A percentile compares a stretch with the other conserved stretches of the same genome.
These are phyloP conservation scores for Stemphylium beticola DNA, from an alignment of 2,329 filamentous ascomycete species.

Conservation along the genomic window DNA sequence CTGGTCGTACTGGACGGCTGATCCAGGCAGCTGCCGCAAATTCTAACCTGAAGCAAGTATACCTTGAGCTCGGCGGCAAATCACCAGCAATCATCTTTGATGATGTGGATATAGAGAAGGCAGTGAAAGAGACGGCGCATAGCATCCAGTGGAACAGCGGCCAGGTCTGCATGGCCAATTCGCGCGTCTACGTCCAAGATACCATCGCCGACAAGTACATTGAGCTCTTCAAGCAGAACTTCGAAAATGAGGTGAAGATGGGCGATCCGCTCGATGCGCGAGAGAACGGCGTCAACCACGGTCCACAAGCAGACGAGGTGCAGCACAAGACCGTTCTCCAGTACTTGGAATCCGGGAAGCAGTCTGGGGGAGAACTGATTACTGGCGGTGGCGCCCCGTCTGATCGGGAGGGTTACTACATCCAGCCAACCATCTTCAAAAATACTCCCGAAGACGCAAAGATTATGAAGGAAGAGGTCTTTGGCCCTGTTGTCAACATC, in stretches of 20 bases:
- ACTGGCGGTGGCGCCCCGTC: slow-evolving; percentile 39
- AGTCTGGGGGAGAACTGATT: slow-evolving; percentile 55
- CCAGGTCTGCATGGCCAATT: slow-evolving; percentile 67
- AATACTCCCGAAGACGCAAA: slow-evolving; percentile 78
- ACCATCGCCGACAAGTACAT: slow-evolving; percentile 56
- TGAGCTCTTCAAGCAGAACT: slow-evolving; percentile 48
- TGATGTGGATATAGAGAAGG: slow-evolving; percentile 78
- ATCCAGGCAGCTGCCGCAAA: slow-evolving; percentile 75
- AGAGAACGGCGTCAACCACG: slow-evolving; percentile 72
- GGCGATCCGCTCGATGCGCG: slow-evolving; percentile 70
- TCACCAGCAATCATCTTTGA: slow-evolving; percentile 84
- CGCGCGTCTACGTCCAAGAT: slow-evolving; percentile 64
- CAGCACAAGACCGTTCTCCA: slow-evolving; percentile 57
- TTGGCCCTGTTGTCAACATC: slow-evolving; percentile 82
- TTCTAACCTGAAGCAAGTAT: slow-evolving; percentile 83
- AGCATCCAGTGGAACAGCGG: slow-evolving; percentile 64
- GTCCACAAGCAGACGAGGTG: slow-evolving; percentile 59
- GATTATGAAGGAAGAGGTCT: slow-evolving; percentile 85
- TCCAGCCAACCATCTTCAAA: slow-evolving; percentile 81
- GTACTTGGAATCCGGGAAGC: slow-evolving; percentile 69
- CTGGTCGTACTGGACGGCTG: slow-evolving; percentile 85
- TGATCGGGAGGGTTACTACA: slow-evolving; percentile 43
- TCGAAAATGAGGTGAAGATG: slow-evolving; percentile 31
- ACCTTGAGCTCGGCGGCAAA: slow-evolving; percentile 86
- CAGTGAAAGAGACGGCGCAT: slow-evolving; percentile 60